A percentile compares a stretch with the other conserved stretches of the same genome.
phyloP scores from a whole-genome alignment of 495 filamentous ascomycete genomes.

The Penicillium flavigenum region DNA sequence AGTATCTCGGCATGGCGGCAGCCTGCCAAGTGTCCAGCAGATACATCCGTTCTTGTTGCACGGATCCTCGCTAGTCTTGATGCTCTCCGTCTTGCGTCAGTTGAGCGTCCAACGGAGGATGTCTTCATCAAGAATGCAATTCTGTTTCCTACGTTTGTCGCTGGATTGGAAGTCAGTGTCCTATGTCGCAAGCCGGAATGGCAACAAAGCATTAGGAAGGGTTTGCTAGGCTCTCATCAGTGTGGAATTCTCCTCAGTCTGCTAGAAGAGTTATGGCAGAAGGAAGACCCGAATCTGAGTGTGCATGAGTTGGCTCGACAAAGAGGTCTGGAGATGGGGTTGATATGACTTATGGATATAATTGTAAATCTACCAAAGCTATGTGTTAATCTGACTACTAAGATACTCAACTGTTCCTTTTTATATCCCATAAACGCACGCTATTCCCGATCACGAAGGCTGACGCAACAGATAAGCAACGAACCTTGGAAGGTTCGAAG shows the following conservation, averaged over 20 bases:
- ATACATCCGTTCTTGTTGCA: conserved; percentile 25
- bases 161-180: conserved; percentile 27
- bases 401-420: neutral
- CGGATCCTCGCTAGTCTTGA: conserved; percentile 36
- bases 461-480: too few relatives aligned
- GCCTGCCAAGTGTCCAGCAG: conserved; percentile 15
- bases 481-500: too few relatives aligned
- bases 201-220: conserved; percentile 21
- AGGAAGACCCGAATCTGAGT: conserved; percentile 14
- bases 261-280: conserved; percentile 34
- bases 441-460: too few relatives aligned
- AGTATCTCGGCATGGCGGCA: conserved; percentile 12
- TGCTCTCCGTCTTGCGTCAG: conserved; percentile 28
- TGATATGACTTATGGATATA: conserved; percentile 22
- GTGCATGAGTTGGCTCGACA: conserved; percentile 26
- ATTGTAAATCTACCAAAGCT: neutral
- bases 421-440: too few relatives aligned
- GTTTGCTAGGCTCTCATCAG: conserved; percentile 12
- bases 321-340: conserved; percentile 31
- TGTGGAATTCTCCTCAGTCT: conserved; percentile 26
- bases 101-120: conserved; percentile 22
- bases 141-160: conserved; percentile 31
- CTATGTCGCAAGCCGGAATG: conserved; percentile 23
- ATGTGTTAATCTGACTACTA: neutral
- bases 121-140: conserved; percentile 32